Evolutionary conservation across 257 asterid species (phyloP), one percentile per base, ranked within the genome.

Genomic region (Nemophila menziesii): DNA sequence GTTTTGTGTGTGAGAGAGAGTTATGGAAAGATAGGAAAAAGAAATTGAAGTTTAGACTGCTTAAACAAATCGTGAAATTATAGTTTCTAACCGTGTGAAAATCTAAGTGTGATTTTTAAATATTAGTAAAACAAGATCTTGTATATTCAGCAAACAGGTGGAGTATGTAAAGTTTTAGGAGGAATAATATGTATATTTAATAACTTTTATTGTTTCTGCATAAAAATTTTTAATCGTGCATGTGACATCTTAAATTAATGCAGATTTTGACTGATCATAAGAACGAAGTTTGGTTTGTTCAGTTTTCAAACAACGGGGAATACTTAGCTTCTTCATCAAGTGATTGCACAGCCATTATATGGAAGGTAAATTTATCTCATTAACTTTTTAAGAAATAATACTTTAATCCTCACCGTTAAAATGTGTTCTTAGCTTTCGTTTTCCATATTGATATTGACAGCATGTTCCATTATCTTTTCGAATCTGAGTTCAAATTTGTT

Each of bases 281-380:
- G 50, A 71, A 80, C 65, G 97, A 80, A 75, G 95, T 89, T 43
- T 84, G 95, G 98, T 84, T 77, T 39, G 90, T 89, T 56, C 98
- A 84, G 66, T 89, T 89, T 66, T 81, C 96, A 20, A 67, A 75
- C 69, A 65, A 63, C 38, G 93, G 96, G 50, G 75, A 74, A 27
- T 78, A 71, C 63, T 65, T 85, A 63, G 96, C 96, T 4, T 78
- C 96, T 16, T 78, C 93, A 61, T 85, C 96, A 43, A 65, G 80
- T 51, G 96, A 85, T 67, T 73, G 92, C 67, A 75, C 82, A 3
- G 89, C 92, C 58, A 78, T 78, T 57, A 78, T 85, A 60, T 89
- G 95, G 95, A 60, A 84, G 95, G 98, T 77, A 62, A 48, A 46
- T 51, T 36, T 33, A 41, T 17, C n/a, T 41, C 22, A 22, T 41